Base-by-base conservation (phyloP, 768 basidiomycete species). In the Trichaptum fuscoviolaceum region DNA sequence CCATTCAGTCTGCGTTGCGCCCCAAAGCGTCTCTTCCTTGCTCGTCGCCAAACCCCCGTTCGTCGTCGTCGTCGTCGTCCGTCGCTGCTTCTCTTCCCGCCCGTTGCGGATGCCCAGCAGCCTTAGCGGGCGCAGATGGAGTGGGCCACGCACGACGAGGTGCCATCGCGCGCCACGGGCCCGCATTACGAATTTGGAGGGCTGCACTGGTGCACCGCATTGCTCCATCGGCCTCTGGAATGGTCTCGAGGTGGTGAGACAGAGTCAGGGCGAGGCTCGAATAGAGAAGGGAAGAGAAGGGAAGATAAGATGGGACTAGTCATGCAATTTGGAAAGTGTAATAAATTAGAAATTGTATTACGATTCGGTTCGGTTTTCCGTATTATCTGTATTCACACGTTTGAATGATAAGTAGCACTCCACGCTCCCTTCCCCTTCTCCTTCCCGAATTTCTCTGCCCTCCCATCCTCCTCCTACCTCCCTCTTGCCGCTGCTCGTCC, bases 41-140 rank as follows among this genome's bases (percentile, higher is more conserved):
- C 42, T 52, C 42, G 42, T 52, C 42, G 42, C 42, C 42, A 52
- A 20, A 12, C 15, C 42, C 42, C 42, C 42, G 42, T 52, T 52
- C 42, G 15, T 20, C 42, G 42, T 52, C 42, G 42, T 52, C 42
- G 42, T 20, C 42, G 42, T 20, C 42, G 42, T 12, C 10, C 42
- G 42, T 12, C 10, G 42, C 42, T 20, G 42, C 42, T 15, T 15
- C 42, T 12, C 12, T 52, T 52, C 42, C 42, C 20, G 42, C 10
- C 42, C 15, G 42, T 20, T 20, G 42, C 5, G 42, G 42, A 52
- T 30, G 30, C 30, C 2, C 30, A 30, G 30, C 80, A 83, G 23
- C 83, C 75, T 42, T 77, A 79, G 35, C 63, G 64, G 25, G 69
- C 36, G 65, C 76, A 81, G 25, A 75, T 77, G 67, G 80, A 81